These are phyloP conservation scores for Coemansia sp. DNA, from an alignment of 192 early-diverging fungal genomes.

Conservation along the genomic window DNA sequence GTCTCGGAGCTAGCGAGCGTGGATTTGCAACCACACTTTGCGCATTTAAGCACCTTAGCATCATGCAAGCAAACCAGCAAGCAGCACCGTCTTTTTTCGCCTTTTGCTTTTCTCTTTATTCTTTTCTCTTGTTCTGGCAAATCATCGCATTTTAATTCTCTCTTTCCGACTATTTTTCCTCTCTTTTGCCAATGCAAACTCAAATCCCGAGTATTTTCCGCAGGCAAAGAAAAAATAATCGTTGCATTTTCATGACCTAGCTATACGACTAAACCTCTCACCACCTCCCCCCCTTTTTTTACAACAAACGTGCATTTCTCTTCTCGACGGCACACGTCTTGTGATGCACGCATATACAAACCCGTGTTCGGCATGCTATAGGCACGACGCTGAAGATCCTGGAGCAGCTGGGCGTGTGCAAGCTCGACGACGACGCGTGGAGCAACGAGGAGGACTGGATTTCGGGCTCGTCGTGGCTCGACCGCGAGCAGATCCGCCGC, in stretches of 20 bases:
- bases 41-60: too few species aligned
- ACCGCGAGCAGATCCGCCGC: slow-evolving; percentile 46
- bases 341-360: background rate
- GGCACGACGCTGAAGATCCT: slow-evolving; percentile 35
- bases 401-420: slow-evolving; percentile 46
- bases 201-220: background rate
- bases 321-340: background rate
- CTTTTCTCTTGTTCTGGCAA: background rate
- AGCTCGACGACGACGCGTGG: slow-evolving; percentile 40
- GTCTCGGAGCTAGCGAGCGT: too few species aligned
- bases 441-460: slow-evolving; percentile 37
- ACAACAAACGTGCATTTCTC: too few species aligned
- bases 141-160: background rate
- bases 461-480: slow-evolving; percentile 37
- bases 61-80: too few species aligned
- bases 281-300: too few species aligned
- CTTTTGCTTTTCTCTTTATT: too few species aligned
- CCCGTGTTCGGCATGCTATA: slow-evolving; percentile 1
- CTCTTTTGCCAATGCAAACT: background rate
- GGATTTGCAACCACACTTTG: too few species aligned
- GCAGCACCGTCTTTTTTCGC: too few species aligned
- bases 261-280: too few species aligned
- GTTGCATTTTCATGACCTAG: too few species aligned
- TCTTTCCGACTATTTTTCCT: background rate
- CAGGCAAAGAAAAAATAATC: background rate